A percentile compares a stretch with the other conserved stretches of the same genome.
These are phyloP conservation scores for Puccinia hordei DNA, from an alignment of 1,284 basidiomycete species.

Conservation along the genomic window DNA sequence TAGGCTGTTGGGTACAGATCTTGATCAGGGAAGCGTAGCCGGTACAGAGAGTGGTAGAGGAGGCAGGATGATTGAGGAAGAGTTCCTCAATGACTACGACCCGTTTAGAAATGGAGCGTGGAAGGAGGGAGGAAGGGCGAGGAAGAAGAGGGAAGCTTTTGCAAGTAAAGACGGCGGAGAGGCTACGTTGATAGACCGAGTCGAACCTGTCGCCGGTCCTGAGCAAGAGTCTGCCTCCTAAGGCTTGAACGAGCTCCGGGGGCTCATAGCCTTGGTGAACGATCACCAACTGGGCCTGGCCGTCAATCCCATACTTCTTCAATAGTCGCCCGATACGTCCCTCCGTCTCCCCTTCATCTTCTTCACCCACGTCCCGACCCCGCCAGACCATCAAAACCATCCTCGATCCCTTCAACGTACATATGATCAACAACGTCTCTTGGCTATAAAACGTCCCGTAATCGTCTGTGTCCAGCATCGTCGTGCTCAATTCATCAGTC, in stretches of 20 bases:
- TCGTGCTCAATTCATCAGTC: constrained; percentile 36
- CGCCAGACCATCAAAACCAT: constrained; percentile 34
- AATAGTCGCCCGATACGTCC: constrained; percentile 29
- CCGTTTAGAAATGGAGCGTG: not conserved
- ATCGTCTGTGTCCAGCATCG: constrained; percentile 33
- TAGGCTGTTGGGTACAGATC: not conserved
- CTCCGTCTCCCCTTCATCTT: constrained; percentile 26
- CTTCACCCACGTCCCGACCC: constrained; percentile 17
- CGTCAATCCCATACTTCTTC: constrained; percentile 46
- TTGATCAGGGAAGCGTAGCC: constrained; percentile 27
- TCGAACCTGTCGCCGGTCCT: constrained; percentile 41
- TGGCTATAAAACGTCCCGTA: constrained; percentile 32
- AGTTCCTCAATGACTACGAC: constrained; percentile 32
- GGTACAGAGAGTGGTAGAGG: constrained; percentile 13
- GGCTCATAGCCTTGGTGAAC: constrained; percentile 43
- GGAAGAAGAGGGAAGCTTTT: not conserved
- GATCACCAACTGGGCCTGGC: constrained; percentile 16
- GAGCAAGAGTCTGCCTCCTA: constrained; percentile 32
- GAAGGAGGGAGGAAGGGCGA: not conserved
- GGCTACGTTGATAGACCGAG: constrained; percentile 1
- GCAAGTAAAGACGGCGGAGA: constrained; percentile 14
- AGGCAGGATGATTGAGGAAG: not conserved
- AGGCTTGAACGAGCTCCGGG: constrained; percentile 27
- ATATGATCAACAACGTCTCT: constrained; percentile 36
- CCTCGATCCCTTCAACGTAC: constrained; percentile 27